A percentile compares a stretch with the other conserved stretches of the same genome.
These are phyloP conservation scores for Protomyces macrosporus DNA, from an alignment of 1,139 yeast genomes.

Conservation along the genomic window DNA sequence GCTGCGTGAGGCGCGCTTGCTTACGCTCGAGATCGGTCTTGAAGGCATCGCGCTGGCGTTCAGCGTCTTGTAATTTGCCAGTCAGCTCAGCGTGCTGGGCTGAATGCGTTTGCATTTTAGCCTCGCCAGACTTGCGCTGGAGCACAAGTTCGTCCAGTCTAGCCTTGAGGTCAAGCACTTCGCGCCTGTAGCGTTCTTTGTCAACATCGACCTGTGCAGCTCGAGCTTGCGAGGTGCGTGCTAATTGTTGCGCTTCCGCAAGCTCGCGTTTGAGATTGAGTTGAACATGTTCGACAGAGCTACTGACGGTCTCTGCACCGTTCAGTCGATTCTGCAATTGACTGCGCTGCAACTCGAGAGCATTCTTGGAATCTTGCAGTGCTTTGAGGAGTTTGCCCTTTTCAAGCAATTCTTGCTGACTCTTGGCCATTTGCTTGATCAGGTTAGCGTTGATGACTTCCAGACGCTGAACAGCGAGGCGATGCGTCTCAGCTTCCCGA, in stretches of 20 bases:
- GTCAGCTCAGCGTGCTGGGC: not conserved
- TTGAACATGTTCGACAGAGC: slow-evolving; percentile 14
- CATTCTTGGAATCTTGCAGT: slow-evolving; percentile 8
- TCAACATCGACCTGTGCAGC: slow-evolving; percentile 23
- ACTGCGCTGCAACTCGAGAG: slow-evolving; percentile 2
- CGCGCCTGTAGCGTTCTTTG: slow-evolving; percentile 22
- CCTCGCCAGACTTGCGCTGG: slow-evolving; percentile 9
- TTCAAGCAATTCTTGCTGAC: slow-evolving; percentile 20
- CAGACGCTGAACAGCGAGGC: slow-evolving; percentile 14
- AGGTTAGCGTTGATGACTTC: slow-evolving; percentile 21
- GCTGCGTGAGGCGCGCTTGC: slow-evolving; percentile 6
- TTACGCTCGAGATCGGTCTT: slow-evolving; percentile 1
- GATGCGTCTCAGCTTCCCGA: slow-evolving; percentile 11
- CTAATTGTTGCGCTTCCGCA: slow-evolving; percentile 19
- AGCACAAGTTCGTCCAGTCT: slow-evolving; percentile 7
- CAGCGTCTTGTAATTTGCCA: not conserved
- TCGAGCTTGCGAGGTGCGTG: not conserved
- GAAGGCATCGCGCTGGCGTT: slow-evolving; percentile 6
- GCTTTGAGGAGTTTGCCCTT: slow-evolving; percentile 17
- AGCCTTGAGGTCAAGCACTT: slow-evolving; percentile 17
- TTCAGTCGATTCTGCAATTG: slow-evolving; percentile 8
- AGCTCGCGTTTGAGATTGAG: slow-evolving; percentile 14
- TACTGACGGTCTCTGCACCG: slow-evolving; percentile 10
- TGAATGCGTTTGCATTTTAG: not conserved
- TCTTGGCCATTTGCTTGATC: slow-evolving; percentile 23